phyloP scores from a whole-genome alignment of 192 early-diverging fungal species.

The Coemansia sp. region DNA sequence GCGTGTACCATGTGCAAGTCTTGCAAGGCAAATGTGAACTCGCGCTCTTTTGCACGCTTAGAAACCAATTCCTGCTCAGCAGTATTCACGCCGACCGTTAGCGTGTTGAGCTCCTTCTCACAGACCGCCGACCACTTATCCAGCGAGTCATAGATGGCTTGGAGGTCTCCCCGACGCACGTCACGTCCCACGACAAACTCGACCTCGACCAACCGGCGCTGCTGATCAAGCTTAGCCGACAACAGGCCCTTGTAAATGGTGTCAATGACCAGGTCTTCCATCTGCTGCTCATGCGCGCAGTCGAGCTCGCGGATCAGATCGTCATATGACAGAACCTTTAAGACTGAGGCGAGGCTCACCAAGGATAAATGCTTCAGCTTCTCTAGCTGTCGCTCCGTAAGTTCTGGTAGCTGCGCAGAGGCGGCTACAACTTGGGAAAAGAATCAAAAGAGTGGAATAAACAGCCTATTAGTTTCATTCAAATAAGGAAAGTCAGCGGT shows the following conservation, averaged over 20 bases:
- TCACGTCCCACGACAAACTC: slow-evolving; percentile 50
- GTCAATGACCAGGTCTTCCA: slow-evolving; percentile 52
- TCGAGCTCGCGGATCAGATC: slow-evolving; percentile 33
- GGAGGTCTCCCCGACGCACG: slow-evolving; percentile 36
- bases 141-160: slow-evolving; percentile 26
- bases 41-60: slow-evolving; percentile 18
- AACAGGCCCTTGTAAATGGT: slow-evolving; percentile 45
- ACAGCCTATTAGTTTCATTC: too few relatives aligned
- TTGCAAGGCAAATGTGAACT: slow-evolving; percentile 34
- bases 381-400: slow-evolving; percentile 22
- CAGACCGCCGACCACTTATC: slow-evolving; percentile 36
- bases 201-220: slow-evolving; percentile 42
- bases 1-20: slow-evolving; percentile 19
- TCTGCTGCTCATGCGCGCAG: slow-evolving; percentile 34
- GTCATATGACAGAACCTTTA: slow-evolving; percentile 38
- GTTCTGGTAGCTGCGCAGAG: slow-evolving; percentile 27
- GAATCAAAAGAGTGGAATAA: background rate
- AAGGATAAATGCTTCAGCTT: slow-evolving; percentile 49
- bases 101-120: slow-evolving; percentile 20
- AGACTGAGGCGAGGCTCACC: slow-evolving; percentile 31
- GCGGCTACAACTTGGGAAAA: background rate
- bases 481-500: background rate
- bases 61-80: slow-evolving; percentile 14
- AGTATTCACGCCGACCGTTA: slow-evolving; percentile 18
- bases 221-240: slow-evolving; percentile 47